Base-by-base conservation (phyloP, 192 early-diverging fungal genomes). In the Umbelopsis sp. region DNA sequence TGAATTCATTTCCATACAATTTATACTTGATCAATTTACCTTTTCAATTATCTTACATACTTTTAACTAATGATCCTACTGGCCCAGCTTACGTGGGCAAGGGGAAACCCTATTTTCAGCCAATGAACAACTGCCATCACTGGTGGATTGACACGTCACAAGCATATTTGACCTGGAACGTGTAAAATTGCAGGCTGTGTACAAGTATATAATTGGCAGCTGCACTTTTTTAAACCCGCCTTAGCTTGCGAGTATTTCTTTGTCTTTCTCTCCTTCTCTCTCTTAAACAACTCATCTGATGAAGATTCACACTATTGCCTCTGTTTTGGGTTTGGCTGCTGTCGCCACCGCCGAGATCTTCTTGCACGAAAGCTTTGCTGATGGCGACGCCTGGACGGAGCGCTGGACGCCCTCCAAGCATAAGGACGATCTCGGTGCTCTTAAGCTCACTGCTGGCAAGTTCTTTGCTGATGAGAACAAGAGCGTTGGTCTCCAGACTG, bases 341-440 rank as follows among this genome's bases (percentile, higher is more conserved):
- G 38, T 84, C 26, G 73, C 68, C 22, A 69, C 72, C 56, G 89
- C 89, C 70, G 89, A 93, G 67, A 84, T 93, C 52, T 96, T 93
- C 85, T 89, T 95, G 68, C 85, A 95, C 77, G 95, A 98, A 84
- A 91, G 89, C 68, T 98, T 98, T 74, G 81, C 84, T 49, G 83
- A 86, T 49, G 75, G 75, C 44, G 75, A 73, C 65, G 80, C 71
- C 32, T 88, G 87, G 89, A 82, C 82, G 51, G 76, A 91, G 67
- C 86, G 85, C 70, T 98, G 96, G 92, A 85, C 89, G 54, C 80
- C 83, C 41, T 91, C 93, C 25, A 73, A 81, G 45, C 76, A 82
- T 66, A 87, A 84, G 51, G 86, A 83, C 29, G 91, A 95, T 71
- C 82, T 93, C 21, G 96, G 96, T 51, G 78, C 77, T 49, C 89